Conservation (phyloP, 2,329 filamentous ascomycete genomes). For the Parascedosporium putredinis region DNA sequence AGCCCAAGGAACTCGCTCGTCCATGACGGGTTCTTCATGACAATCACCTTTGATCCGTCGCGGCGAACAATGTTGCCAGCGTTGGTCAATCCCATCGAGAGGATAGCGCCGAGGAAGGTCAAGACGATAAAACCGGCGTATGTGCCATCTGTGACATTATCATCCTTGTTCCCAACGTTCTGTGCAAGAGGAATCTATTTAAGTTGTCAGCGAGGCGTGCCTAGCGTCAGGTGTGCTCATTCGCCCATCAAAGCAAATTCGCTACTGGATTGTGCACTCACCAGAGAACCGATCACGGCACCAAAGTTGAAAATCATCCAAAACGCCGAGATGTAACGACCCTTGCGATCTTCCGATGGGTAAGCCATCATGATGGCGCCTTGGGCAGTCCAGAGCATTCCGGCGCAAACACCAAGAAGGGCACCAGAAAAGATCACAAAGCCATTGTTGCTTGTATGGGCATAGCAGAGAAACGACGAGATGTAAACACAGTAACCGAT, state of each 20-base stretch:
- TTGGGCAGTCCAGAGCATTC: slow-evolving; percentile 72
- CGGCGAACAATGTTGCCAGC: slow-evolving; percentile 61
- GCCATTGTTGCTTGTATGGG: slow-evolving; percentile 54
- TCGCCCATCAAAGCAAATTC: background rate
- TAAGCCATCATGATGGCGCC: slow-evolving; percentile 87
- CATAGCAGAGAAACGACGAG: slow-evolving; percentile 59
- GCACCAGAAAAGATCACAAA: slow-evolving; percentile 71
- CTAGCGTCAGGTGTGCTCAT: background rate
- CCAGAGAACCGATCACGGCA: slow-evolving; percentile 70
- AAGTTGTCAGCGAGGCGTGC: slow-evolving; percentile 1
- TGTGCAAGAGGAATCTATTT: slow-evolving; percentile 56
- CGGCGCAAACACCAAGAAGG: slow-evolving; percentile 67
- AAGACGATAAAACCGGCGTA: slow-evolving; percentile 83
- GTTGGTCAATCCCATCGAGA: slow-evolving; percentile 62
- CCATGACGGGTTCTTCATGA: slow-evolving; percentile 89
- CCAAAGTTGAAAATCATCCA: slow-evolving; percentile 95
- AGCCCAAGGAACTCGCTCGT: slow-evolving; percentile 68
- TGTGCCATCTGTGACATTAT: slow-evolving; percentile 62
- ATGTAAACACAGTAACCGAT: slow-evolving; percentile 70
- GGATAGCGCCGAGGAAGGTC: slow-evolving; percentile 59
- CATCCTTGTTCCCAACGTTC: slow-evolving; percentile 49
- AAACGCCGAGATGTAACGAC: slow-evolving; percentile 80
- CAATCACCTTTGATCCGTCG: slow-evolving; percentile 69
- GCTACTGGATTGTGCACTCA: slow-evolving; percentile 18
- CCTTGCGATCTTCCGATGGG: slow-evolving; percentile 70